Evolutionary conservation across 2,329 filamentous ascomycete genomes (phyloP).

Genomic region (Penicillium sp.): DNA sequence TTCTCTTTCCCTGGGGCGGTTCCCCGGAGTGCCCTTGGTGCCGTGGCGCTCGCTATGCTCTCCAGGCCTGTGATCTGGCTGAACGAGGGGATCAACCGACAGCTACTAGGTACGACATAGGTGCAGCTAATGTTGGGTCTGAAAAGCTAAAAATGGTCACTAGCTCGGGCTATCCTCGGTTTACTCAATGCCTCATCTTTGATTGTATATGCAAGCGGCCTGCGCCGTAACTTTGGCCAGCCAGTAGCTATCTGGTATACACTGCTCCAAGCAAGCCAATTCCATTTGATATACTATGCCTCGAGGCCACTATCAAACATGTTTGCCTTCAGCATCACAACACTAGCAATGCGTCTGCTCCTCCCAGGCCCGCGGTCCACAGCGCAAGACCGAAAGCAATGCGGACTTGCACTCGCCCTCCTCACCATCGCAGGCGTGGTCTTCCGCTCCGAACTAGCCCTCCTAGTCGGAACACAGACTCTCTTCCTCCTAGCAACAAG

Average conservation of each 20-base stretch:
- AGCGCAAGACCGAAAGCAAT: constrained; percentile 45
- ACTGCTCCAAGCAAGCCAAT: constrained; percentile 76
- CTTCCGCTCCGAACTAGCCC: constrained; percentile 85
- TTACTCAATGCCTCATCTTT: constrained; percentile 71
- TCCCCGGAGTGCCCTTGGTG: constrained; percentile 83
- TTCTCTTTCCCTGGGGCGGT: constrained; percentile 87
- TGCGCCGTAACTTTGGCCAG: constrained; percentile 67
- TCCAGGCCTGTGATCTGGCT: constrained; percentile 64
- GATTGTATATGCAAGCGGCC: constrained; percentile 61
- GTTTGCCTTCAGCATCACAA: constrained; percentile 78
- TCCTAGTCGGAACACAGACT: constrained; percentile 70
- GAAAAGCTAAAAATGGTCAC: constrained; percentile 5
- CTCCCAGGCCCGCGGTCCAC: constrained; percentile 44
- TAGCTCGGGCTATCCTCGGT: constrained; percentile 75
- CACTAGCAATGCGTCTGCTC: constrained; percentile 47
- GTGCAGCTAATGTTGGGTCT: not conserved
- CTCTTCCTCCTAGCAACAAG: constrained; percentile 61
- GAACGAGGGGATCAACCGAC: constrained; percentile 57
- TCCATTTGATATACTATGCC: constrained; percentile 90
- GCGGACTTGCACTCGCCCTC: constrained; percentile 67
- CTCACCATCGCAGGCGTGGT: constrained; percentile 78
- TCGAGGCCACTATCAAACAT: constrained; percentile 92
- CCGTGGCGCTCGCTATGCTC: constrained; percentile 71
- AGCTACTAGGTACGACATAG: constrained; percentile 52
- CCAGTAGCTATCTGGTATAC: constrained; percentile 75